Conservation (phyloP, 2,329 filamentous ascomycete species). For the Botrytis cinerea region DNA sequence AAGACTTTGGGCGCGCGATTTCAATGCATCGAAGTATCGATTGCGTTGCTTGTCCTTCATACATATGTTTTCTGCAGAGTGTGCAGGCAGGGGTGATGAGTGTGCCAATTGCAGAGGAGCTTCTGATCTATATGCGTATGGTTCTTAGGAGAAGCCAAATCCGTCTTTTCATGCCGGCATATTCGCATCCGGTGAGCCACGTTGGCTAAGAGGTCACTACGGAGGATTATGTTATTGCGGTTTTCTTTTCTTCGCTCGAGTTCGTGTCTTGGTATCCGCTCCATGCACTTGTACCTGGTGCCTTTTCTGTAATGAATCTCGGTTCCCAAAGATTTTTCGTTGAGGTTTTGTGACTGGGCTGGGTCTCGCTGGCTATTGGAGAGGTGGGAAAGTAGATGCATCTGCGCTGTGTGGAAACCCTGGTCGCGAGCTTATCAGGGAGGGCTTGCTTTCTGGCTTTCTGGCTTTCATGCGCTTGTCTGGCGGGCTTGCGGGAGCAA, state of each 20-base stretch:
- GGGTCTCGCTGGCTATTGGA: not conserved
- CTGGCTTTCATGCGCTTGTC: not conserved
- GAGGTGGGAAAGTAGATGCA: not conserved
- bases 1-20: not conserved
- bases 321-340: not conserved
- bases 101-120: not conserved
- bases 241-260: not conserved
- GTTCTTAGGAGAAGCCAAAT: not conserved
- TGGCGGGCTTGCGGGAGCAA: not conserved
- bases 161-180: constrained; percentile 1
- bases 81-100: not conserved
- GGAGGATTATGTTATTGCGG: not conserved
- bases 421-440: not conserved
- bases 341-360: not conserved
- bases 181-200: not conserved
- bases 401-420: not conserved
- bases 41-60: constrained; percentile 8
- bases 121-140: not conserved
- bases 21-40: not conserved
- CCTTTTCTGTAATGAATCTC: not conserved
- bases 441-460: not conserved
- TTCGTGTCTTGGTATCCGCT: not conserved
- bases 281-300: not conserved
- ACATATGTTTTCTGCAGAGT: not conserved
- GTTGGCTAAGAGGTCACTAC: not conserved